Evolutionary conservation across 257 asterid species (phyloP).

Genomic region (Salvia splendens): DNA sequence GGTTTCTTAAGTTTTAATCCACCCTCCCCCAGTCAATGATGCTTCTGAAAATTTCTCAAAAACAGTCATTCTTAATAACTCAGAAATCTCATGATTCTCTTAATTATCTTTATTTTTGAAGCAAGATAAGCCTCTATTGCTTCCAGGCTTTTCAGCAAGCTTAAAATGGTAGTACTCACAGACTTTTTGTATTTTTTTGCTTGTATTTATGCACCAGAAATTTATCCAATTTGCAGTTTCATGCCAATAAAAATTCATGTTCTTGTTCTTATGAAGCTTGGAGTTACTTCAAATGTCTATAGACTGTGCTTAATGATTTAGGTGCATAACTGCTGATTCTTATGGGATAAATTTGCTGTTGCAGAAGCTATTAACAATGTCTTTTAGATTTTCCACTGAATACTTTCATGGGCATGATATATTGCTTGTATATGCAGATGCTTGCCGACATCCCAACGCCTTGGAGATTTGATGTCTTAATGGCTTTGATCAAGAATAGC

Average conservation of each 20-base stretch:
- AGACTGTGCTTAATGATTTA: background rate
- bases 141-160: background rate
- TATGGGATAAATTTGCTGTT: background rate
- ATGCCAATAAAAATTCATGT: background rate
- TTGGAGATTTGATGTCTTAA: constrained; percentile 67
- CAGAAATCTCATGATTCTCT: background rate
- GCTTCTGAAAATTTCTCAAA: constrained; percentile 16
- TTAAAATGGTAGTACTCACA: background rate
- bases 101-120: background rate
- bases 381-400: background rate
- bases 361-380: constrained; percentile 19
- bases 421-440: constrained; percentile 48
- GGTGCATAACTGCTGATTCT: constrained; percentile 1
- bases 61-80: background rate
- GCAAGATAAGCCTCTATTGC: too few species aligned
- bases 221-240: background rate
- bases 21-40: background rate
- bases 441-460: constrained; percentile 76
- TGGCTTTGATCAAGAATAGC: constrained; percentile 64
- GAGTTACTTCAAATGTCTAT: constrained; percentile 19
- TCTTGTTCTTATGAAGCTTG: background rate
- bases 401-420: constrained; percentile 16
- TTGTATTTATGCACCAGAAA: too few species aligned
- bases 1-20: constrained; percentile 4
- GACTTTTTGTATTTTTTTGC: constrained; percentile 14